These are phyloP conservation scores for Rhizophlyctis rosea DNA, from an alignment of 192 early-diverging fungal genomes.

Conservation along the genomic window DNA sequence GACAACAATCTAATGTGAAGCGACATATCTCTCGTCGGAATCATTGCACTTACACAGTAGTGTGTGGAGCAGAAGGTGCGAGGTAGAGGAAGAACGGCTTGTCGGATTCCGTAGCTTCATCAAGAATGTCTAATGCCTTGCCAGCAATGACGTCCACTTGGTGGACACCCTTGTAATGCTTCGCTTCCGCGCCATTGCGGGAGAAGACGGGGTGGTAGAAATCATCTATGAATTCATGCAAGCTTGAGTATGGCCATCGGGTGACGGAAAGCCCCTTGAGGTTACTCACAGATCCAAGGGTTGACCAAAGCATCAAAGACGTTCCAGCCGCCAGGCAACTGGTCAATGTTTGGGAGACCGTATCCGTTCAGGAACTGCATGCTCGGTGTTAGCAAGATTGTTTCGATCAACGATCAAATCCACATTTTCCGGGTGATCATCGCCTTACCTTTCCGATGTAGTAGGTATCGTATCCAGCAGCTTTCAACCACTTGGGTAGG, in stretches of 20 bases:
- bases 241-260: no score
- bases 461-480: conserved; percentile 58
- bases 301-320: conserved; percentile 39
- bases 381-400: no score
- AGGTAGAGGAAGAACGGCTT: conserved; percentile 48
- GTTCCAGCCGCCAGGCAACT: conserved; percentile 36
- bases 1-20: not conserved
- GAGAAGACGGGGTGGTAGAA: conserved; percentile 56
- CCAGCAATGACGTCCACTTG: conserved; percentile 46
- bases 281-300: conserved; percentile 59
- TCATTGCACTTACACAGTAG: conserved; percentile 40
- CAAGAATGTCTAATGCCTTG: conserved; percentile 14
- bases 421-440: conserved; percentile 56
- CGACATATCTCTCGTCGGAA: conserved; percentile 2
- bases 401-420: no score
- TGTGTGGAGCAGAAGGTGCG: conserved; percentile 61
- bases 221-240: no score
- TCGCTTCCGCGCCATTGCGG: conserved; percentile 49
- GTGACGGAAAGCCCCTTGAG: no score
- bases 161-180: conserved; percentile 44
- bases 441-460: conserved; percentile 71
- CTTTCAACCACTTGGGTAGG: conserved; percentile 52
- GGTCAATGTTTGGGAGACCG: conserved; percentile 38
- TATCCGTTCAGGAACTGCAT: no score
- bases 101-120: conserved; percentile 4